A percentile compares a stretch with the other conserved stretches of the same genome.
Conservation (phyloP, 805 yeast species). For the Saccharomycopsis babjevae region DNA sequence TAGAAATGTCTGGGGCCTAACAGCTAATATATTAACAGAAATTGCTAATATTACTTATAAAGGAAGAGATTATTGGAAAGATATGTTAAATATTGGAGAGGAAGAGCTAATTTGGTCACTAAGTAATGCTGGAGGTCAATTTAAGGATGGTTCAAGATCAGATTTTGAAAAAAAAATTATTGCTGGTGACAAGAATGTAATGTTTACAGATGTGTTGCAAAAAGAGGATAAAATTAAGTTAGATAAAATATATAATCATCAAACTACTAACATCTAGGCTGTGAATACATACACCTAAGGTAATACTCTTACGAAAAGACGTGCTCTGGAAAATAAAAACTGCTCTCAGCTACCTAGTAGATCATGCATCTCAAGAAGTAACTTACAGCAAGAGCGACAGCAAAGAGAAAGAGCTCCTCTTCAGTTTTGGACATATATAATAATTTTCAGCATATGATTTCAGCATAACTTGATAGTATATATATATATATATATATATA, state of each 20-base stretch:
- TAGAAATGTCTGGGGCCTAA: conserved; percentile 74
- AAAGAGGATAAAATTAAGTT: conserved; percentile 33
- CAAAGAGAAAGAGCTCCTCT: too few species aligned
- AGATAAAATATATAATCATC: conserved; percentile 30
- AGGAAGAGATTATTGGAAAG: conserved; percentile 24
- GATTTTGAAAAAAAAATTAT: conserved; percentile 37
- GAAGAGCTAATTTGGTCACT: conserved; percentile 45
- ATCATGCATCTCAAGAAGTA: too few species aligned
- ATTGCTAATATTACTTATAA: conserved; percentile 46
- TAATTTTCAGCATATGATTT: too few species aligned
- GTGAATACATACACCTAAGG: neutral
- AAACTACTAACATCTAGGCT: neutral
- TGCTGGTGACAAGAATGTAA: conserved; percentile 29
- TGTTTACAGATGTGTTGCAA: conserved; percentile 38
- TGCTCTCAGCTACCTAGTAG: too few species aligned
- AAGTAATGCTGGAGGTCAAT: conserved; percentile 35
- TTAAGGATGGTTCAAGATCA: conserved; percentile 32
- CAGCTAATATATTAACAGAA: conserved; percentile 72
- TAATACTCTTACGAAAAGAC: neutral
- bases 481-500: too few species aligned
- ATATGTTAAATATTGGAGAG: conserved; percentile 32
- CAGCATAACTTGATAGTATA: too few species aligned
- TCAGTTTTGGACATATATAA: too few species aligned
- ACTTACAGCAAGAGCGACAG: neutral
- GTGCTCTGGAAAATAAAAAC: neutral